Percentiles rank a stretch among this genome's conserved stretches.
These are phyloP conservation scores for Oryza meridionalis DNA, from an alignment of 176 grass and related monocot species.

Conservation along the genomic window DNA sequence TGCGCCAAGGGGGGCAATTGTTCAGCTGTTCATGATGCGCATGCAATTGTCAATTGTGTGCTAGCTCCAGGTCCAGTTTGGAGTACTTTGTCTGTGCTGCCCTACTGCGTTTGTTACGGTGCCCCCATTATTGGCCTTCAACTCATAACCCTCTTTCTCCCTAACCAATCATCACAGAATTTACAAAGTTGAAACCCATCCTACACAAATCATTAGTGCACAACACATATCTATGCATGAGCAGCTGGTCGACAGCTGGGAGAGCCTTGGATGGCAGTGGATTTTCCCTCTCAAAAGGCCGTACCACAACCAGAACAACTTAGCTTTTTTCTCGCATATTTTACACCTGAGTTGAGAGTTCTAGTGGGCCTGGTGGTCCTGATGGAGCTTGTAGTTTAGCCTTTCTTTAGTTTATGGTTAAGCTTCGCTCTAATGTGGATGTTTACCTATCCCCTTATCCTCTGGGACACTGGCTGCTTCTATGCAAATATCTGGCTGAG, in stretches of 20 bases:
- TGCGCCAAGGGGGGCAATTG: neutral
- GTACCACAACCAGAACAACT: neutral
- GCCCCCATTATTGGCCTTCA: conserved; percentile 26
- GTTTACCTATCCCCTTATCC: neutral
- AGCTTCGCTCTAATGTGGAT: neutral
- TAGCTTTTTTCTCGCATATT: neutral
- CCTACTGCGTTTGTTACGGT: neutral
- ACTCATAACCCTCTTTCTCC: conserved; percentile 9
- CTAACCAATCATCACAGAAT: conserved; percentile 25
- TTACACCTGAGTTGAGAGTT: neutral
- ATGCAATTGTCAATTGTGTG: neutral
- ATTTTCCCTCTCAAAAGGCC: neutral
- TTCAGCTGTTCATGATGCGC: neutral
- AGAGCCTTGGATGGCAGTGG: neutral
- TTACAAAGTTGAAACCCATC: neutral
- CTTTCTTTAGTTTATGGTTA: neutral
- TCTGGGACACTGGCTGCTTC: neutral
- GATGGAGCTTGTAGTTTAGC: neutral
- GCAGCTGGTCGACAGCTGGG: conserved; percentile 1
- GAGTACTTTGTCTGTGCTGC: neutral
- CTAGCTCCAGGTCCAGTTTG: neutral
- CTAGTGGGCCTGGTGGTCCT: neutral
- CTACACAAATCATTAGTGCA: neutral
- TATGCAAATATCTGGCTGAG: neutral
- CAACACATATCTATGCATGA: neutral